Conservation (phyloP, 2,329 filamentous ascomycete species). For the Geosmithia flava region DNA sequence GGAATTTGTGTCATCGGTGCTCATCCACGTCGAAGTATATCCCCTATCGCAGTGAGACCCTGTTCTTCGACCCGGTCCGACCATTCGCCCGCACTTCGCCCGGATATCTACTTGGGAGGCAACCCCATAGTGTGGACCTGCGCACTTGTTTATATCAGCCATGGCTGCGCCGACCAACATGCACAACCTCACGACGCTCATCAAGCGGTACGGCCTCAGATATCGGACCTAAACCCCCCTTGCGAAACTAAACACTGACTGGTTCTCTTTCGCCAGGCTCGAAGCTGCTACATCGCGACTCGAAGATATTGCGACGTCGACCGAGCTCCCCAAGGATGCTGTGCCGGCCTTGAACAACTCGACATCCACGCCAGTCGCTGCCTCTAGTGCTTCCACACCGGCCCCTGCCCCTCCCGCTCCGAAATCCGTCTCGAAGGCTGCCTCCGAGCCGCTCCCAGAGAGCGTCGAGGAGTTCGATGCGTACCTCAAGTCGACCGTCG, state of each 20-base stretch:
- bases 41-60: neutral
- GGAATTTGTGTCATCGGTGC: neutral
- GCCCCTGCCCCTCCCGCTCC: conserved; percentile 10
- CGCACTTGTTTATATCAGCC: neutral
- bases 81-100: neutral
- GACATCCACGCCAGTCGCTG: conserved; percentile 18
- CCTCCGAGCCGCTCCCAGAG: conserved; percentile 52
- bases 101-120: neutral
- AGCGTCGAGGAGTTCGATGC: conserved; percentile 81
- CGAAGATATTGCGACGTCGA: conserved; percentile 85
- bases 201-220: conserved; percentile 65
- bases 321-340: conserved; percentile 42
- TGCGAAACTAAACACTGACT: neutral
- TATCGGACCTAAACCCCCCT: neutral
- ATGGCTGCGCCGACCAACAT: conserved; percentile 76
- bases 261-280: conserved; percentile 45
- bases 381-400: conserved; percentile 8
- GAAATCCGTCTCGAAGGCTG: conserved; percentile 17
- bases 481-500: conserved; percentile 62
- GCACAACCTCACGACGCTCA: conserved; percentile 93
- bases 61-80: neutral
- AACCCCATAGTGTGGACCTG: neutral
- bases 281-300: conserved; percentile 93
- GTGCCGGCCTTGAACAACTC: conserved; percentile 27
- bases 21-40: neutral